Percentiles rank a stretch among this genome's conserved stretches.
These are phyloP conservation scores for Trichoderma simmonsii DNA, from an alignment of 2,329 filamentous ascomycete species.

Conservation along the genomic window DNA sequence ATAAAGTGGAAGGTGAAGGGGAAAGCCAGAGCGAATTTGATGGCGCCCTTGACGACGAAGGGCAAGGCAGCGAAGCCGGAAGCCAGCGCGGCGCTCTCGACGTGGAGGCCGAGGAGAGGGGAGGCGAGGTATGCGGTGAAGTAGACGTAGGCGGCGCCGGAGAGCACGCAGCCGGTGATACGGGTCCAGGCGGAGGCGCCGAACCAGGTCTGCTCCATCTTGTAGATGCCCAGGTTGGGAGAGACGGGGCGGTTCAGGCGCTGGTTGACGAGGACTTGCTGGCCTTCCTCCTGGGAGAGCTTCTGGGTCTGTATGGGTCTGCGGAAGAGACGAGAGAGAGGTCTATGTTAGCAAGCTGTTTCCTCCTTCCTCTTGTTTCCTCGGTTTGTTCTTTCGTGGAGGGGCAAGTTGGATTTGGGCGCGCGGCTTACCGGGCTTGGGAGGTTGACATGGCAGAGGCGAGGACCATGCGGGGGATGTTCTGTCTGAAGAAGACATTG, in stretches of 20 bases:
- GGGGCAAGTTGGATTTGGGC: neutral
- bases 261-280: slow-evolving; percentile 73
- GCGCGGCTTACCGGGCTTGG: slow-evolving; percentile 45
- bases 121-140: slow-evolving; percentile 76
- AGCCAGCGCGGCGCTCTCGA: slow-evolving; percentile 58
- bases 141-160: slow-evolving; percentile 75
- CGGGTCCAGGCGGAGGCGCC: slow-evolving; percentile 70
- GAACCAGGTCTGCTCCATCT: slow-evolving; percentile 81
- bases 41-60: slow-evolving; percentile 53
- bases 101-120: slow-evolving; percentile 65
- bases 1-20: slow-evolving; percentile 58
- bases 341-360: neutral
- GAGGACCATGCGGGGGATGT: slow-evolving; percentile 45
- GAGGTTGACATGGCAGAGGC: slow-evolving; percentile 41
- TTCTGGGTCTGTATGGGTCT: slow-evolving; percentile 56
- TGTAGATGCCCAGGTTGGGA: slow-evolving; percentile 84
- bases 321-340: slow-evolving; percentile 20
- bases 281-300: slow-evolving; percentile 51
- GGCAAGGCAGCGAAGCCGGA: slow-evolving; percentile 59
- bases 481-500: slow-evolving; percentile 46
- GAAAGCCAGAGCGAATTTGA: slow-evolving; percentile 58
- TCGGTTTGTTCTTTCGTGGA: neutral
- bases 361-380: neutral
- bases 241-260: slow-evolving; percentile 77
- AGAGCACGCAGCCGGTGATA: slow-evolving; percentile 73